Percentiles rank a stretch among this genome's conserved stretches.
phyloP scores from a whole-genome alignment of 176 grass and related monocot species.

The Echinochloa phyllopogon region DNA sequence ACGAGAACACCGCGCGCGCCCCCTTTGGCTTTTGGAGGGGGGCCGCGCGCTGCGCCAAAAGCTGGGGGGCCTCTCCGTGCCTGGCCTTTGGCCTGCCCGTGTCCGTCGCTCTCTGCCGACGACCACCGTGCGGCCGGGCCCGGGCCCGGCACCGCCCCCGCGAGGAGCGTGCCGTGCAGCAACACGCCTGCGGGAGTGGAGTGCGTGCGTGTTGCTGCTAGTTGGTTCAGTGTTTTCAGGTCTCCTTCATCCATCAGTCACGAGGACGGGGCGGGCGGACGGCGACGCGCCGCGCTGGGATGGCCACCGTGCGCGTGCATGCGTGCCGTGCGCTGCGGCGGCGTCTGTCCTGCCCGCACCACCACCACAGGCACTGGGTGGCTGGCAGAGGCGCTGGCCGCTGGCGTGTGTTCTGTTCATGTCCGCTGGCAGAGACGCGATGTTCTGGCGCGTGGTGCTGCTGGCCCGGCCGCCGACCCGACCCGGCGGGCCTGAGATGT shows the following conservation, averaged over 20 bases:
- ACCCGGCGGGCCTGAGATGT: neutral
- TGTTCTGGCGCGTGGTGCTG: too few relatives aligned
- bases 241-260: too few relatives aligned
- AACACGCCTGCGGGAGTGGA: constrained; percentile 10
- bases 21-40: constrained; percentile 35
- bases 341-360: neutral
- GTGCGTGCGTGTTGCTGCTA: too few relatives aligned
- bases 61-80: neutral
- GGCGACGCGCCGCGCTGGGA: neutral
- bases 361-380: too few relatives aligned
- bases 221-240: too few relatives aligned
- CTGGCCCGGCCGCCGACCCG: too few relatives aligned
- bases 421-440: too few relatives aligned
- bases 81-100: neutral
- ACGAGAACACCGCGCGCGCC: too few relatives aligned
- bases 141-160: neutral
- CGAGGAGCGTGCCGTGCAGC: constrained; percentile 14
- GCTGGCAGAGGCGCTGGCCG: too few relatives aligned
- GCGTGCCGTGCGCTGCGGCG: constrained; percentile 13
- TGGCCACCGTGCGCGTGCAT: neutral
- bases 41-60: constrained; percentile 34
- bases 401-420: too few relatives aligned
- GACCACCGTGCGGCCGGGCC: constrained; percentile 49
- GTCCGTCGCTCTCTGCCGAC: constrained; percentile 49
- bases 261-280: too few relatives aligned